A percentile compares a stretch with the other conserved stretches of the same genome.
Evolutionary conservation across 768 basidiomycete genomes (phyloP).

Genomic region (Collybia sordida): DNA sequence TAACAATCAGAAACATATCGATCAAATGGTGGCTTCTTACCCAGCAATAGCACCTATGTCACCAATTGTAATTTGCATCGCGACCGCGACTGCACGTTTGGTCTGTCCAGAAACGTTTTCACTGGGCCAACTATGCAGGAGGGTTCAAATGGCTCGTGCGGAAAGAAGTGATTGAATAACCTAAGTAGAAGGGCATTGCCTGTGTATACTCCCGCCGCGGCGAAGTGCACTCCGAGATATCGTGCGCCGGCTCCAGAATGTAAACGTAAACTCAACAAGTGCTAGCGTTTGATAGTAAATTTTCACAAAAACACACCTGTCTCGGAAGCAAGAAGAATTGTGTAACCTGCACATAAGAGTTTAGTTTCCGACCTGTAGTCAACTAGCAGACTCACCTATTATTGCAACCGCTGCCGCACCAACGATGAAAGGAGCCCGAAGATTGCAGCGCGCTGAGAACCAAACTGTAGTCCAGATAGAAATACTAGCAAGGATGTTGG

Average conservation of each 20-base stretch:
- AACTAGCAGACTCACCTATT: slow-evolving; percentile 23
- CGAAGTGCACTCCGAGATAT: slow-evolving; percentile 58
- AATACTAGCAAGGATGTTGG: slow-evolving; percentile 49
- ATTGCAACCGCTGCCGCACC: slow-evolving; percentile 47
- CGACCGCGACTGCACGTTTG: slow-evolving; percentile 61
- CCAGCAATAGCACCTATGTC: slow-evolving; percentile 60
- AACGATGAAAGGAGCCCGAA: slow-evolving; percentile 55
- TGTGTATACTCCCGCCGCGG: slow-evolving; percentile 55
- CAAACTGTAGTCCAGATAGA: slow-evolving; percentile 52
- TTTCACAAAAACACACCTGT: slow-evolving; percentile 23
- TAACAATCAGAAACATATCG: background rate
- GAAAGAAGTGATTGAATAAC: slow-evolving; percentile 20
- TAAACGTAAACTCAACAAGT: background rate
- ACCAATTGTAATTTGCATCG: slow-evolving; percentile 64
- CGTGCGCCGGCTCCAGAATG: slow-evolving; percentile 42
- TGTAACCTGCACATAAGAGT: too few relatives aligned
- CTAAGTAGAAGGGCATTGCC: slow-evolving; percentile 57
- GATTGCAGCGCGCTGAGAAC: slow-evolving; percentile 44
- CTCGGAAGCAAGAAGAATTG: too few relatives aligned
- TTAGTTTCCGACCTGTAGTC: too few relatives aligned
- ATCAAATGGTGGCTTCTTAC: slow-evolving; percentile 17
- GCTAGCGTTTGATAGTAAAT: background rate
- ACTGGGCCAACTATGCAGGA: slow-evolving; percentile 48
- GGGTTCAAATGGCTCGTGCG: background rate
- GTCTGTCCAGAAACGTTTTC: slow-evolving; percentile 73